Conservation (phyloP, 495 filamentous ascomycete genomes). For the Aspergillus egyptiacus region DNA sequence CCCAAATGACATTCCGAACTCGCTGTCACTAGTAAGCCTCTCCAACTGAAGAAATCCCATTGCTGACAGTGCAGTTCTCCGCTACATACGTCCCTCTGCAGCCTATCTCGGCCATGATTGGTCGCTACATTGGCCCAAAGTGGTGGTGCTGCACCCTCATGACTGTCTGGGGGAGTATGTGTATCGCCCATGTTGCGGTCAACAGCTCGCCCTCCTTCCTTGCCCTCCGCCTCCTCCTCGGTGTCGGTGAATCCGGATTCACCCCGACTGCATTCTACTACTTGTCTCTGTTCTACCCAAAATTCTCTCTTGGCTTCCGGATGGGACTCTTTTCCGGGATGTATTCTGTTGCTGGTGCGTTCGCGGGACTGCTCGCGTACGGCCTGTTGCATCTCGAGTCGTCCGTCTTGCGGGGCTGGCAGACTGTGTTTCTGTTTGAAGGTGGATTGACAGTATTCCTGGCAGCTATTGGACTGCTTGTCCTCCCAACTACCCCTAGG, state of each 20-base stretch:
- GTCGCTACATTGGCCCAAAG: background rate
- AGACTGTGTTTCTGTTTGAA: constrained; percentile 1
- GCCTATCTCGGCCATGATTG: constrained; percentile 5
- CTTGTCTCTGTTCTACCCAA: constrained; percentile 3
- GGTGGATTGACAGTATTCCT: background rate
- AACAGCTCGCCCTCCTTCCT: background rate
- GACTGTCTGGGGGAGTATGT: constrained; percentile 2
- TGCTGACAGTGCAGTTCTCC: background rate
- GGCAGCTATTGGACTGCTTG: background rate
- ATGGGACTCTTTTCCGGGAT: constrained; percentile 3
- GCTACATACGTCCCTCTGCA: constrained; percentile 3
- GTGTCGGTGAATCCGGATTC: constrained; percentile 1
- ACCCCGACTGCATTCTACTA: constrained; percentile 3
- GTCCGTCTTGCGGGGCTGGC: background rate
- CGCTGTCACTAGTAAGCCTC: background rate
- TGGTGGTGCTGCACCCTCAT: background rate
- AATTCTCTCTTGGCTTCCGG: background rate
- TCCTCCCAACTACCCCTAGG: background rate
- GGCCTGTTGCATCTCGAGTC: constrained; percentile 1
- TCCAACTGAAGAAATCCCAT: too few relatives aligned
- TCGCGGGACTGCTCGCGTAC: background rate
- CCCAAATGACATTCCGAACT: constrained; percentile 5
- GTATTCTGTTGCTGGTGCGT: background rate
- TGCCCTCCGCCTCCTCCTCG: background rate
- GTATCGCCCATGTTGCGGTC: background rate